A percentile compares a stretch with the other conserved stretches of the same genome.
Conservation (phyloP, 139 green algal species). For the Nannochloris sp. region DNA sequence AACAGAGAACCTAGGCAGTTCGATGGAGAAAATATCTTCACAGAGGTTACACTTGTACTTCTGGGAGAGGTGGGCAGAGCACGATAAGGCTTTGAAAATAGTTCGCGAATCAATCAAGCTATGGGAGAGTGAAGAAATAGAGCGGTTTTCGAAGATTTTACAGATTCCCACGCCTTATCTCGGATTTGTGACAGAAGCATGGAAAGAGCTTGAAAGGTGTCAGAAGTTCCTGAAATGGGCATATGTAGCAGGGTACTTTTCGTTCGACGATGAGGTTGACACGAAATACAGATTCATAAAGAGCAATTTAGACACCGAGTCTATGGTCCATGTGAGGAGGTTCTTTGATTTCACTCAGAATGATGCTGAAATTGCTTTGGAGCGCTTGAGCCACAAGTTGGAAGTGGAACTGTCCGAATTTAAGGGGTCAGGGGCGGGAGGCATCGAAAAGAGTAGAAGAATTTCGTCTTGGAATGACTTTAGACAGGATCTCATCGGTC, state of each 20-base stretch:
- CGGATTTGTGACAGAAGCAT: slow-evolving; percentile 83
- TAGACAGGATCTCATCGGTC: slow-evolving; percentile 71
- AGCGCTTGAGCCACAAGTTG: slow-evolving; percentile 67
- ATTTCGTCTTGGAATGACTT: slow-evolving; percentile 36
- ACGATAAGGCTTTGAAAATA: slow-evolving; percentile 38
- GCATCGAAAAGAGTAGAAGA: not conserved
- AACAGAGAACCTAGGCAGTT: slow-evolving; percentile 65
- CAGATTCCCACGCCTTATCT: slow-evolving; percentile 78
- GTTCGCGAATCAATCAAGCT: slow-evolving; percentile 26
- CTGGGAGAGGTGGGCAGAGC: slow-evolving; percentile 74
- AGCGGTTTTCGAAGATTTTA: slow-evolving; percentile 65
- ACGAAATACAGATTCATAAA: not conserved
- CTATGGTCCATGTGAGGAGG: slow-evolving; percentile 26
- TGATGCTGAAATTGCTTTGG: slow-evolving; percentile 70
- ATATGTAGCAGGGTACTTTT: slow-evolving; percentile 92
- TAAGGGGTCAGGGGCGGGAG: not conserved
- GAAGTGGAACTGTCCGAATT: slow-evolving; percentile 60
- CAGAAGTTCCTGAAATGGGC: slow-evolving; percentile 96
- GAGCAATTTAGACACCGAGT: not conserved
- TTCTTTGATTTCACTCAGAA: slow-evolving; percentile 91
- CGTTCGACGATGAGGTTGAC: slow-evolving; percentile 45
- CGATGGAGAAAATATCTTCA: slow-evolving; percentile 78
- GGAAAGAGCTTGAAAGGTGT: slow-evolving; percentile 82
- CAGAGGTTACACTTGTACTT: slow-evolving; percentile 81
- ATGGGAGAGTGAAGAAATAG: slow-evolving; percentile 48